These are phyloP conservation scores for Daldinia loculata DNA, from an alignment of 495 filamentous ascomycete genomes.

Conservation along the genomic window DNA sequence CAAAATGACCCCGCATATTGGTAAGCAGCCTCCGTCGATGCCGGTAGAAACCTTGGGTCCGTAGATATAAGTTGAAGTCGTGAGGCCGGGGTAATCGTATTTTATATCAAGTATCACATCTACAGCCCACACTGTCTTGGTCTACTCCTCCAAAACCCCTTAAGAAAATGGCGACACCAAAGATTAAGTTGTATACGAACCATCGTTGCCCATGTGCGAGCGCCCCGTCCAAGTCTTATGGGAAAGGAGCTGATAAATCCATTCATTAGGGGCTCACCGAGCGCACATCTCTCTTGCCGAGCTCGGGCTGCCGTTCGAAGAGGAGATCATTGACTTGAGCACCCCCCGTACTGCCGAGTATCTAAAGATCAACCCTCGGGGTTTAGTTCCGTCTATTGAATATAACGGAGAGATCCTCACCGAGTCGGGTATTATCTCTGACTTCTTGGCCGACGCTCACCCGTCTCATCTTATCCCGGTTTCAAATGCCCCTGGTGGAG, in stretches of 20 bases:
- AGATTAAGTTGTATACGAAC: slow-evolving; percentile 75
- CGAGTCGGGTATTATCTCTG: slow-evolving; percentile 75
- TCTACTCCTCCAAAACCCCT: not conserved
- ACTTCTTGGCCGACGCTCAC: slow-evolving; percentile 71
- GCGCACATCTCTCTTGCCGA: slow-evolving; percentile 80
- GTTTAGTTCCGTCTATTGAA: slow-evolving; percentile 77
- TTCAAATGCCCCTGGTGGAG: slow-evolving; percentile 51
- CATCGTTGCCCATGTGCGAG: slow-evolving; percentile 71
- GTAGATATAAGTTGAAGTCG: slow-evolving; percentile 1
- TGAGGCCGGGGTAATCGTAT: not conserved
- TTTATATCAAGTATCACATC: too few species aligned
- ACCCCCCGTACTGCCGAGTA: slow-evolving; percentile 83
- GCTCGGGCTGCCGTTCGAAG: slow-evolving; percentile 75
- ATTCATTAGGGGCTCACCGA: slow-evolving; percentile 70
- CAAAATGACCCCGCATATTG: slow-evolving; percentile 22
- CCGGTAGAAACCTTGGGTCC: not conserved
- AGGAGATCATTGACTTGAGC: slow-evolving; percentile 79
- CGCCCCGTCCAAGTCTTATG: too few species aligned
- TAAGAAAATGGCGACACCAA: slow-evolving; percentile 47
- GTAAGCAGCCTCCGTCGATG: slow-evolving; percentile 13
- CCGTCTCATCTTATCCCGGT: slow-evolving; percentile 62
- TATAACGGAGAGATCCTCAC: slow-evolving; percentile 77
- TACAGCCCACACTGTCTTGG: not conserved
- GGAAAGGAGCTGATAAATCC: not conserved
- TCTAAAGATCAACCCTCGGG: slow-evolving; percentile 84